These are phyloP conservation scores for Westerdykella ornata DNA, from an alignment of 2,329 filamentous ascomycete genomes.

Conservation along the genomic window DNA sequence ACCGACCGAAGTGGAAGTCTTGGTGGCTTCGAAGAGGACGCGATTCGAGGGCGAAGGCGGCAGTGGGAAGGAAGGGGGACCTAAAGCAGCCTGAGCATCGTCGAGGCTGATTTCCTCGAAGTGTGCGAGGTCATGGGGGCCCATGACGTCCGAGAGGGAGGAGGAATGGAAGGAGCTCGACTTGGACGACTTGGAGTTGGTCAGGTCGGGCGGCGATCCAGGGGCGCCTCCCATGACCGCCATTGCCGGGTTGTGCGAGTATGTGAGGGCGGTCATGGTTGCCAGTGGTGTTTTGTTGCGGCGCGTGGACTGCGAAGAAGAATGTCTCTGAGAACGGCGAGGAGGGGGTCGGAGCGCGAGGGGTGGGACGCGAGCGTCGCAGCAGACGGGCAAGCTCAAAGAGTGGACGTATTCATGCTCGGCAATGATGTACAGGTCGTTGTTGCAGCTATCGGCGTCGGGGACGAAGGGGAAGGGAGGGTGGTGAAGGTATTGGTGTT, in stretches of 20 bases:
- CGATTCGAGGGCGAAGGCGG: constrained; percentile 23
- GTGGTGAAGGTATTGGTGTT: constrained; percentile 6
- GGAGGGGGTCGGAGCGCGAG: constrained; percentile 6
- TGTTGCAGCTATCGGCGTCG: constrained; percentile 11
- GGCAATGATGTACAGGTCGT: constrained; percentile 30
- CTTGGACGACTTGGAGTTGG: constrained; percentile 80
- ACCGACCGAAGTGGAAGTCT: constrained; percentile 12
- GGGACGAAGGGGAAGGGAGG: constrained; percentile 4
- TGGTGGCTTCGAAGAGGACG: constrained; percentile 27
- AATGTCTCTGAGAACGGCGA: constrained; percentile 20
- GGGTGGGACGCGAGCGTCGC: constrained; percentile 19
- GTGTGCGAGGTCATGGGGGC: constrained; percentile 64
- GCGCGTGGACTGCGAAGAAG: constrained; percentile 5
- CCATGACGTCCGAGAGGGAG: constrained; percentile 57
- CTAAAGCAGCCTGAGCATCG: constrained; percentile 50
- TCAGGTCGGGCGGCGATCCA: constrained; percentile 70
- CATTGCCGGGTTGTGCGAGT: constrained; percentile 20
- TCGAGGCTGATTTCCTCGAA: constrained; percentile 93
- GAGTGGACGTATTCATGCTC: constrained; percentile 34
- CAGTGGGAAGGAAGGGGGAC: constrained; percentile 42
- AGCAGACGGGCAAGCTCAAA: constrained; percentile 24
- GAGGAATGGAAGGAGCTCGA: constrained; percentile 82
- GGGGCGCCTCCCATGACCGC: constrained; percentile 44
- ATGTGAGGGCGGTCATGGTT: constrained; percentile 34
- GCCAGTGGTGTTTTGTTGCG: constrained; percentile 25